A percentile compares a stretch with the other conserved stretches of the same genome.
phyloP scores from a whole-genome alignment of 495 filamentous ascomycete species.

The Daldinia decipiens region DNA sequence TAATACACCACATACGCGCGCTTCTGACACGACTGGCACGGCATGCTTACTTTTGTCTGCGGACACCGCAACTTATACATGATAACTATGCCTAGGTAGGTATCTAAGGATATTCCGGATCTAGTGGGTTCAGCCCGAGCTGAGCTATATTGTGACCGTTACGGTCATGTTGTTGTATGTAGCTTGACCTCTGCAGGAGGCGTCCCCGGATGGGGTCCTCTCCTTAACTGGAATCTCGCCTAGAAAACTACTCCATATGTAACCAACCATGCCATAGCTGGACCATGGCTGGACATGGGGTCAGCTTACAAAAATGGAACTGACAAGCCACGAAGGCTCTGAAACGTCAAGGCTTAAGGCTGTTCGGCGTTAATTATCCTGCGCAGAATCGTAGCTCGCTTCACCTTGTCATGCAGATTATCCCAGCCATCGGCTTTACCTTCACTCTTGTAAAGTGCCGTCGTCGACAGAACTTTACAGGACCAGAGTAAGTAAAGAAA shows the following conservation, averaged over 20 bases:
- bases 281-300: background rate
- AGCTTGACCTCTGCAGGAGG: conserved; percentile 13
- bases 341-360: conserved; percentile 16
- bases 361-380: conserved; percentile 2
- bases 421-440: background rate
- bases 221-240: conserved; percentile 1
- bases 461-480: background rate
- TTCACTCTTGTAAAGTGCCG: background rate
- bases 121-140: background rate
- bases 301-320: conserved; percentile 23
- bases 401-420: background rate
- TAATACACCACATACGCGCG: background rate
- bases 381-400: conserved; percentile 8
- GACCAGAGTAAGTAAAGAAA: too few species aligned
- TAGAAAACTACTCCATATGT: conserved; percentile 1
- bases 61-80: conserved; percentile 29
- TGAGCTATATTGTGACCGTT: conserved; percentile 10
- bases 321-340: conserved; percentile 9
- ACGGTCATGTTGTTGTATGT: conserved; percentile 2
- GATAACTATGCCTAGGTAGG: background rate
- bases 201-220: background rate
- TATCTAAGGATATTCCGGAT: conserved; percentile 9
- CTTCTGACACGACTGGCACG: conserved; percentile 5
- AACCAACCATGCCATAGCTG: background rate
- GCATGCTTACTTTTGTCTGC: conserved; percentile 10